These are phyloP conservation scores for Aspergillus carbonarius DNA, from an alignment of 2,329 filamentous ascomycete genomes.

Conservation along the genomic window DNA sequence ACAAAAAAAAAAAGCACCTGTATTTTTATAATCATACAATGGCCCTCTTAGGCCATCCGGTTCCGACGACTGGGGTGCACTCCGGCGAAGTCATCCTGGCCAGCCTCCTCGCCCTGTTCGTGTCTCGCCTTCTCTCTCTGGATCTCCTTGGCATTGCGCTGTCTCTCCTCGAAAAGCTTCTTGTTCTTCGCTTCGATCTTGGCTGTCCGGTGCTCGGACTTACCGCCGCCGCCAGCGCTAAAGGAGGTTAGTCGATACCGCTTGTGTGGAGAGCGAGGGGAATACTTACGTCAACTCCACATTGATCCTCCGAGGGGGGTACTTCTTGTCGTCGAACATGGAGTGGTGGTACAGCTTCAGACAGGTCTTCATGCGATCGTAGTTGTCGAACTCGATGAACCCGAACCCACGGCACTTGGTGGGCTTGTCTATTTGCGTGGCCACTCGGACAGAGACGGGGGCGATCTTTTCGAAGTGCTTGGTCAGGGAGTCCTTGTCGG, in stretches of 20 bases:
- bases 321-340: slow-evolving; percentile 62
- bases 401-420: slow-evolving; percentile 72
- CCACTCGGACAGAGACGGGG: slow-evolving; percentile 69
- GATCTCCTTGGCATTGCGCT: slow-evolving; percentile 52
- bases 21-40: not conserved
- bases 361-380: slow-evolving; percentile 88
- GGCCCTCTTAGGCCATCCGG: slow-evolving; percentile 27
- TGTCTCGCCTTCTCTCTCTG: slow-evolving; percentile 45
- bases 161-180: slow-evolving; percentile 71
- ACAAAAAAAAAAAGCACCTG: slow-evolving; percentile 2
- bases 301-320: slow-evolving; percentile 72
- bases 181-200: slow-evolving; percentile 85
- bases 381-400: slow-evolving; percentile 85
- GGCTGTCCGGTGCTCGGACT: slow-evolving; percentile 66
- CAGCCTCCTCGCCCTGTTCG: slow-evolving; percentile 15
- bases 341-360: slow-evolving; percentile 88
- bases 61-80: slow-evolving; percentile 48
- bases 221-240: slow-evolving; percentile 79
- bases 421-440: slow-evolving; percentile 64
- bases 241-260: not conserved
- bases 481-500: slow-evolving; percentile 67
- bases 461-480: slow-evolving; percentile 76
- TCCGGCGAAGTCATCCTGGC: slow-evolving; percentile 32
- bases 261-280: not conserved
- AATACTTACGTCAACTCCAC: slow-evolving; percentile 78